phyloP scores from a whole-genome alignment of 176 grass and related monocot genomes.

The Saccharum officinarum region DNA sequence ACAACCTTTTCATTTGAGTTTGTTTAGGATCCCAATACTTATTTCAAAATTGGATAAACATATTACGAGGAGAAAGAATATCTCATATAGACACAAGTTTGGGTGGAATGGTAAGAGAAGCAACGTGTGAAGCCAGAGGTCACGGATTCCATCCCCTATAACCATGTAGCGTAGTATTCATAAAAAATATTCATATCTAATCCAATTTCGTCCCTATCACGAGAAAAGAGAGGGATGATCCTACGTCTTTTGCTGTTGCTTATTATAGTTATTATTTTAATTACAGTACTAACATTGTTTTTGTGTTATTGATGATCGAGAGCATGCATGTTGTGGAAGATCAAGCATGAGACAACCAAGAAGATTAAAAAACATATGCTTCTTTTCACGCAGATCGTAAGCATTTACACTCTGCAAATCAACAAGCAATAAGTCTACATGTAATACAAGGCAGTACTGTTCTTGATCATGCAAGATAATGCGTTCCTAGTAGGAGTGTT shows the following conservation, averaged over 20 bases:
- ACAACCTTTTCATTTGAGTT: no score
- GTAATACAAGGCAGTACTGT: conserved; percentile 15
- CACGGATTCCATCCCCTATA: no score
- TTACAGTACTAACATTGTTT: background rate
- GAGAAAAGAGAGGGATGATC: background rate
- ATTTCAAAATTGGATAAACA: no score
- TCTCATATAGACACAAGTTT: no score
- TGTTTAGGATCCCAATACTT: no score
- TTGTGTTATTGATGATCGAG: background rate
- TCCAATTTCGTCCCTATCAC: background rate
- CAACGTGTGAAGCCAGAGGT: no score
- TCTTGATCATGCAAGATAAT: background rate
- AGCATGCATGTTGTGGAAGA: background rate
- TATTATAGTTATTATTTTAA: background rate
- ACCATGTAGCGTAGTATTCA: no score
- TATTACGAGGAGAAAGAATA: no score
- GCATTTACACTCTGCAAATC: background rate
- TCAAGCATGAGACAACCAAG: background rate
- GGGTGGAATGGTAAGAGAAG: no score
- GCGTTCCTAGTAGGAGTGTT: background rate
- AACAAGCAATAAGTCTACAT: conserved; percentile 1
- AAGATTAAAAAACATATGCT: background rate
- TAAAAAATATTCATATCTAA: background rate
- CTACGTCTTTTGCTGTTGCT: background rate
- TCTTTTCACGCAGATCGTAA: background rate